A percentile compares a stretch with the other conserved stretches of the same genome.
phyloP scores from a whole-genome alignment of 2,329 filamentous ascomycete genomes.

The Beauveria medogensis region DNA sequence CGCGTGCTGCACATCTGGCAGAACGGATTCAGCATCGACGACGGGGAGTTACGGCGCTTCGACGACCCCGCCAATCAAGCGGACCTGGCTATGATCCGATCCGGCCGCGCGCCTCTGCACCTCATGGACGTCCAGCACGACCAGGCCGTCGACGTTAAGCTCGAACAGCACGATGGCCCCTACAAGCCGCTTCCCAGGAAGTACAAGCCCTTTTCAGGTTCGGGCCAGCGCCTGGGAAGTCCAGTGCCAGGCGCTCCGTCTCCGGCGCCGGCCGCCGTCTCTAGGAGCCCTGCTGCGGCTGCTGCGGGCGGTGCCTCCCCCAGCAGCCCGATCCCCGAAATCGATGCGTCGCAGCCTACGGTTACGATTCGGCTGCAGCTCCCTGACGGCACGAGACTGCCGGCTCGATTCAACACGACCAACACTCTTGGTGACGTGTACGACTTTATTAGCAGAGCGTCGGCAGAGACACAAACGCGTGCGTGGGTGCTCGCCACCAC shows the following conservation, averaged over 20 bases:
- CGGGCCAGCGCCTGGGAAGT: slow-evolving; percentile 66
- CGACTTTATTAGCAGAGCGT: slow-evolving; percentile 60
- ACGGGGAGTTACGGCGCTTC: slow-evolving; percentile 69
- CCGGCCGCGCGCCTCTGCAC: slow-evolving; percentile 67
- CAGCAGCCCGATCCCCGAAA: slow-evolving; percentile 23
- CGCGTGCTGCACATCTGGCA: slow-evolving; percentile 73
- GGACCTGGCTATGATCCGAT: slow-evolving; percentile 67
- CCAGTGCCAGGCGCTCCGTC: slow-evolving; percentile 57
- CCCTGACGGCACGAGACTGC: slow-evolving; percentile 66
- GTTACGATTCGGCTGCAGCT: slow-evolving; percentile 69
- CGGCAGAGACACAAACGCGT: slow-evolving; percentile 46
- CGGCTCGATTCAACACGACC: slow-evolving; percentile 73
- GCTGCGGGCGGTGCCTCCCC: background rate
- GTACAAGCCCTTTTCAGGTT: slow-evolving; percentile 67
- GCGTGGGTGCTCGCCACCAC: slow-evolving; percentile 71
- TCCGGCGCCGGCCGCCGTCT: slow-evolving; percentile 25
- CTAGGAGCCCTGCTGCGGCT: slow-evolving; percentile 17
- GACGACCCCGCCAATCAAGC: slow-evolving; percentile 68
- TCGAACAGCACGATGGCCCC: slow-evolving; percentile 64
- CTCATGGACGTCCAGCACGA: slow-evolving; percentile 69
- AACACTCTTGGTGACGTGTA: slow-evolving; percentile 75
- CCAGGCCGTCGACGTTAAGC: slow-evolving; percentile 71
- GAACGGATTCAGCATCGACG: slow-evolving; percentile 79
- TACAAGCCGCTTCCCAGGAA: slow-evolving; percentile 66
- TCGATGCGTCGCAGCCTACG: slow-evolving; percentile 60